Conservation (phyloP, 139 green algal genomes). For the Tetraselmis striata region DNA sequence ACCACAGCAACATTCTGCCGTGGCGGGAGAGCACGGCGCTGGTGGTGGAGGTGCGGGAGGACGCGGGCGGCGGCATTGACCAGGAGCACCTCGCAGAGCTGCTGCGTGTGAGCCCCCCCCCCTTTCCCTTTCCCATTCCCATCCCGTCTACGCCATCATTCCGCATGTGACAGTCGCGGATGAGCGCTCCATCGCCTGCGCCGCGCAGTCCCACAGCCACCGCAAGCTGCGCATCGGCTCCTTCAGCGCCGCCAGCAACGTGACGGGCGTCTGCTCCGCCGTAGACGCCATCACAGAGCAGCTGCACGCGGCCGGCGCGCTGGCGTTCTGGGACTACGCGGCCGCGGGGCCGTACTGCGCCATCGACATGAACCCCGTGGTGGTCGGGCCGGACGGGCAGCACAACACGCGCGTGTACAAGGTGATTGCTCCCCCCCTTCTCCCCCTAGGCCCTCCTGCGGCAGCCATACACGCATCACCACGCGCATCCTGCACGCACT, state of each 20-base stretch:
- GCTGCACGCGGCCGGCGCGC: conserved; percentile 23
- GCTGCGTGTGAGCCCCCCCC: no score
- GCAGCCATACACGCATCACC: no score
- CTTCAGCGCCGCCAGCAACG: conserved; percentile 29
- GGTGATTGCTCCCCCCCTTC: background rate
- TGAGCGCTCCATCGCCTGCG: no score
- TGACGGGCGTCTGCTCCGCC: conserved; percentile 29
- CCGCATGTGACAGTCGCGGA: no score
- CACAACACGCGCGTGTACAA: background rate
- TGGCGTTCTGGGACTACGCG: conserved; percentile 38
- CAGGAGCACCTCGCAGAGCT: background rate
- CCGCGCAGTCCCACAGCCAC: background rate
- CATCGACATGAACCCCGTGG: background rate
- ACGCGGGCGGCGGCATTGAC: background rate
- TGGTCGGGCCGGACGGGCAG: background rate
- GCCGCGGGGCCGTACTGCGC: conserved; percentile 17
- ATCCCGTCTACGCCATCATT: no score
- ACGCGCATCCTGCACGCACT: no score
- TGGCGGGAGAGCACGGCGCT: conserved; percentile 15
- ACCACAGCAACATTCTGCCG: conserved; percentile 23
- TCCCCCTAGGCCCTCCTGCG: no score
- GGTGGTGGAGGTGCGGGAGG: conserved; percentile 18
- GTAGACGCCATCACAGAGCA: conserved; percentile 26
- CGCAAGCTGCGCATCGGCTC: conserved; percentile 21
- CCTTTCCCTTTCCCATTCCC: no score